Conservation (phyloP, 1,284 basidiomycete species). For the Puccinia horiana region DNA sequence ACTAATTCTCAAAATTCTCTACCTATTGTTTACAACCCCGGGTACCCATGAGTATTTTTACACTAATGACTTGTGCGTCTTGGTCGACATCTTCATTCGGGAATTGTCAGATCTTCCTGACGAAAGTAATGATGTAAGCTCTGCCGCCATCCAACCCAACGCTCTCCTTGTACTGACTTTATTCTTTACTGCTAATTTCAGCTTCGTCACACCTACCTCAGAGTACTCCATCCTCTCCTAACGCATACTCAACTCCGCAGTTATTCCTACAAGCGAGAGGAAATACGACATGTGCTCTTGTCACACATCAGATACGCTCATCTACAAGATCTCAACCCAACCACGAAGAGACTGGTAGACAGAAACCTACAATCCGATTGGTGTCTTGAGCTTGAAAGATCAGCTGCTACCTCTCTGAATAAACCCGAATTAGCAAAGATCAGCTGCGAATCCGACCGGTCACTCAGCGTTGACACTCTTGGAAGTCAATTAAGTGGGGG, state of each 20-base stretch:
- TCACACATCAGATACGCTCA: conserved; percentile 72
- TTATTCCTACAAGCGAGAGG: conserved; percentile 83
- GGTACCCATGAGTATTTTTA: conserved; percentile 96
- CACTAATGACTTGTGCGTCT: conserved; percentile 91
- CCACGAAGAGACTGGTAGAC: conserved; percentile 87
- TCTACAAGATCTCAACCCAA: conserved; percentile 78
- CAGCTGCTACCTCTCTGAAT: not conserved
- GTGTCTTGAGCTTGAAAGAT: conserved; percentile 64
- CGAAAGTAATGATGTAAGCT: conserved; percentile 80
- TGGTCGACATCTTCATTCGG: conserved; percentile 93
- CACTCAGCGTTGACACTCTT: conserved; percentile 24
- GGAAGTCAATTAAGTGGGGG: conserved; percentile 37
- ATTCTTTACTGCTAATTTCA: conserved; percentile 58
- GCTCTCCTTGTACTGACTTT: conserved; percentile 1
- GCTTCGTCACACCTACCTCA: conserved; percentile 94
- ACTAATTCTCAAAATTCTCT: conserved; percentile 89
- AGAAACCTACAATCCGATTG: conserved; percentile 83
- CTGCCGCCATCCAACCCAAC: not conserved
- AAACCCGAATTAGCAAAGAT: not conserved
- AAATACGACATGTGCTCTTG: conserved; percentile 81
- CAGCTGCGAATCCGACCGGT: conserved; percentile 12
- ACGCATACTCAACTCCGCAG: conserved; percentile 86
- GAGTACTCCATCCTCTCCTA: conserved; percentile 90
- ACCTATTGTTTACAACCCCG: conserved; percentile 88
- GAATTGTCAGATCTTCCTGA: conserved; percentile 88